phyloP scores from a whole-genome alignment of 805 yeast genomes.

The Teunomyces tritomae region DNA sequence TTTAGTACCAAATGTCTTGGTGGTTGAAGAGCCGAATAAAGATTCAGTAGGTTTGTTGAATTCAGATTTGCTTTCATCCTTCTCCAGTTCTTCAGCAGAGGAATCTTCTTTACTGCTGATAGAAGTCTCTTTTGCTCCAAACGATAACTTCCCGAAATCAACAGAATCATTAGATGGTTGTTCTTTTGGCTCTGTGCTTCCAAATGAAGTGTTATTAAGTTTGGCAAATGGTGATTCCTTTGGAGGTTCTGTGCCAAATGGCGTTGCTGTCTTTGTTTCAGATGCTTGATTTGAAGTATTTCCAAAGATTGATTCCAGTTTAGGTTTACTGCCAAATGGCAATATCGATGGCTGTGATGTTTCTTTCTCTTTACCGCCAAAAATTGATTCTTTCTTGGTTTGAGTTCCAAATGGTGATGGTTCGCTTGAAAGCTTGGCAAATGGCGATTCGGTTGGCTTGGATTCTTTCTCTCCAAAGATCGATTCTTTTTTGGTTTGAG shows the following conservation, averaged over 20 bases:
- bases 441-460: constrained; percentile 7
- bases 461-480: constrained; percentile 13
- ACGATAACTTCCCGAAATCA: neutral
- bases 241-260: neutral
- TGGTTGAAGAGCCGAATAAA: neutral
- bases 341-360: too few relatives aligned
- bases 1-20: neutral
- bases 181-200: neutral
- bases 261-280: too few relatives aligned
- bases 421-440: constrained; percentile 7
- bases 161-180: neutral
- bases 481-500: constrained; percentile 9
- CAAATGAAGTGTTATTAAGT: constrained; percentile 3
- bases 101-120: neutral
- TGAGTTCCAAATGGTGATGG: neutral
- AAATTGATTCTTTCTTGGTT: constrained; percentile 4
- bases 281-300: neutral
- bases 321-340: too few relatives aligned
- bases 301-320: constrained; percentile 16
- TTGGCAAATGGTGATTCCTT: constrained; percentile 14
- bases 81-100: neutral
- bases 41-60: neutral
- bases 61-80: neutral
- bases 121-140: neutral
- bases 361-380: neutral